These are phyloP conservation scores for Coniochaeta sp. DNA, from an alignment of 2,329 filamentous ascomycete genomes.

Conservation along the genomic window DNA sequence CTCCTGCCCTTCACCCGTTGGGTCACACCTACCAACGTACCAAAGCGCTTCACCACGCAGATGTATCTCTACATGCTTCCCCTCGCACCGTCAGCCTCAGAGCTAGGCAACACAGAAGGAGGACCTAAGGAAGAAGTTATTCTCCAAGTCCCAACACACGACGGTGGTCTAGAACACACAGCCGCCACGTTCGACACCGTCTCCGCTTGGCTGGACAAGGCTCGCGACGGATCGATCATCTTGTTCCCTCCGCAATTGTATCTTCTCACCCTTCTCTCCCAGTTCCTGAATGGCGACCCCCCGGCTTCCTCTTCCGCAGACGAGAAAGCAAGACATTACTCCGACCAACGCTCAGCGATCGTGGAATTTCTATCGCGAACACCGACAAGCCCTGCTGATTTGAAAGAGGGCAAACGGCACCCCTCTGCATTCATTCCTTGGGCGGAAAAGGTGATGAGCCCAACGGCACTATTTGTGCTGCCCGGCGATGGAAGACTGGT, in stretches of 20 bases:
- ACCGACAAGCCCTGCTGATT: slow-evolving; percentile 26
- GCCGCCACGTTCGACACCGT: slow-evolving; percentile 71
- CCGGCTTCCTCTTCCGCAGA: slow-evolving; percentile 15
- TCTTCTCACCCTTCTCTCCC: slow-evolving; percentile 52
- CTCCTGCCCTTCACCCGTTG: slow-evolving; percentile 83
- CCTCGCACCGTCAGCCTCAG: slow-evolving; percentile 22
- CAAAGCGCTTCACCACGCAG: slow-evolving; percentile 82
- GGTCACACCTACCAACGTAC: slow-evolving; percentile 70
- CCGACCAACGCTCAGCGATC: slow-evolving; percentile 42
- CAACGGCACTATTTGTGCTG: slow-evolving; percentile 36
- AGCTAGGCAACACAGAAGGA: slow-evolving; percentile 17
- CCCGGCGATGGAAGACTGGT: slow-evolving; percentile 39
- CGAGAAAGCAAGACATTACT: slow-evolving; percentile 24
- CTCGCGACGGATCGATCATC: slow-evolving; percentile 60
- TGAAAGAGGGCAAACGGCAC: slow-evolving; percentile 21
- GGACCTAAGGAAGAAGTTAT: slow-evolving; percentile 40
- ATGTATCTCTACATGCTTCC: slow-evolving; percentile 96
- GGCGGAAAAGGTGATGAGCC: slow-evolving; percentile 56
- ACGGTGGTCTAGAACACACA: slow-evolving; percentile 53
- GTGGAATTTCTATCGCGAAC: slow-evolving; percentile 41
- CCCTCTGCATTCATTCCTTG: slow-evolving; percentile 41
- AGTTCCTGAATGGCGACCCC: slow-evolving; percentile 35
- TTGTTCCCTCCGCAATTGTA: slow-evolving; percentile 88
- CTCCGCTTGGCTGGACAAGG: slow-evolving; percentile 59
- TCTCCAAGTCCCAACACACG: slow-evolving; percentile 62